phyloP scores from a whole-genome alignment of 768 basidiomycete genomes.

The Plicaturopsis crispa region DNA sequence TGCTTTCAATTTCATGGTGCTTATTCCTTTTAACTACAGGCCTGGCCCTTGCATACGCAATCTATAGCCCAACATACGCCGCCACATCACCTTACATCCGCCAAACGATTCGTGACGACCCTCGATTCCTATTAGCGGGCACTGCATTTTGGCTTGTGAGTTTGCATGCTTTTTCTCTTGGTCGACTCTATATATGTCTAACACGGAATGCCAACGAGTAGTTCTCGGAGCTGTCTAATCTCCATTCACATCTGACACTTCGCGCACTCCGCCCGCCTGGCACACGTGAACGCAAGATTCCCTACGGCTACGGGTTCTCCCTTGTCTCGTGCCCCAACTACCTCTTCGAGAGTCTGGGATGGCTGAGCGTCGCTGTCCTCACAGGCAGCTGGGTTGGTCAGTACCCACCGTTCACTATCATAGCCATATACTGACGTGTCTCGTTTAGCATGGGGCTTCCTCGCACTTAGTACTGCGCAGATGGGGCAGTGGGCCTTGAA shows the following conservation, averaged over 20 bases:
- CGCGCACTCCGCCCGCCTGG: constrained; percentile 80
- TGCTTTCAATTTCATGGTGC: background rate
- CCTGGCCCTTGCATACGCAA: constrained; percentile 65
- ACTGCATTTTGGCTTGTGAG: constrained; percentile 71
- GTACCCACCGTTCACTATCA: constrained; percentile 20
- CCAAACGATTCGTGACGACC: constrained; percentile 56
- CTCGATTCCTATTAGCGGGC: constrained; percentile 60
- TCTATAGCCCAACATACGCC: constrained; percentile 79
- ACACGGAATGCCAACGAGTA: constrained; percentile 20
- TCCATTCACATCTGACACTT: constrained; percentile 74
- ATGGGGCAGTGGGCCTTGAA: constrained; percentile 88
- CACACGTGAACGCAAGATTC: constrained; percentile 74
- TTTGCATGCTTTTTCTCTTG: constrained; percentile 11
- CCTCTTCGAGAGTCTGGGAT: constrained; percentile 79
- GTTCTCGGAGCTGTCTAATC: constrained; percentile 84
- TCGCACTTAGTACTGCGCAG: constrained; percentile 47
- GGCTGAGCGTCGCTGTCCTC: constrained; percentile 67
- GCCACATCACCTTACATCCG: constrained; percentile 53
- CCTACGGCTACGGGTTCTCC: constrained; percentile 87
- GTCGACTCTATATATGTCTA: background rate
- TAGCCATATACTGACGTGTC: constrained; percentile 4
- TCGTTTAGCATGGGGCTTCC: constrained; percentile 53
- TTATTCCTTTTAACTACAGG: constrained; percentile 30
- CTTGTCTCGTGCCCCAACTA: constrained; percentile 91
- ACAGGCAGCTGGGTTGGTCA: constrained; percentile 70